Evolutionary conservation across 2,329 filamentous ascomycete genomes (phyloP).

Genomic region (Simplicillium aogashimaense): DNA sequence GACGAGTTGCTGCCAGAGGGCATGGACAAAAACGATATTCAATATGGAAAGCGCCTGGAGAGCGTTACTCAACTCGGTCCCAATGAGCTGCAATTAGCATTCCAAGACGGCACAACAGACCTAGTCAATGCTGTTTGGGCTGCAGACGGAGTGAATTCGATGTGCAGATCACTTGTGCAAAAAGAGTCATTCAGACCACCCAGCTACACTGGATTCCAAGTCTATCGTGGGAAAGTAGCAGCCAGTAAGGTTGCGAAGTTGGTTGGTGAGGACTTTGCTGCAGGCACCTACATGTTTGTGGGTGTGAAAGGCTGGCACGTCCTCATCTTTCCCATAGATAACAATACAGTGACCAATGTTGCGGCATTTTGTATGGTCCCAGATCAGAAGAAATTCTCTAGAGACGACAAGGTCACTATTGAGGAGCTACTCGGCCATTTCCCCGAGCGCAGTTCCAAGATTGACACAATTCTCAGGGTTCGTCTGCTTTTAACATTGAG

Average conservation of each 20-base stretch:
- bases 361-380: not conserved
- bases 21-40: not conserved
- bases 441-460: not conserved
- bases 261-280: not conserved
- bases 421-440: constrained; percentile 1
- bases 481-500: no score
- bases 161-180: constrained; percentile 1
- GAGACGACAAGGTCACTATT: not conserved
- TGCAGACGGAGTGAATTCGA: constrained; percentile 3
- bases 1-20: constrained; percentile 2
- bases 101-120: constrained; percentile 1
- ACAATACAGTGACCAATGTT: not conserved
- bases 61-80: not conserved
- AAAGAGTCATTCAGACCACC: not conserved
- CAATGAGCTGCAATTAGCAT: not conserved
- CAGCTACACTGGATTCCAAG: not conserved
- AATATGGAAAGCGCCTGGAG: constrained; percentile 2
- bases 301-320: constrained; percentile 3
- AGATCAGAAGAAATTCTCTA: not conserved
- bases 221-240: constrained; percentile 1
- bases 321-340: constrained; percentile 3
- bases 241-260: constrained; percentile 1
- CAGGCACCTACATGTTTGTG: not conserved
- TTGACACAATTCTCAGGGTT: no score
- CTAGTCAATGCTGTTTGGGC: constrained; percentile 3